Conservation (phyloP, 78 protist species). For the Monocercomonoides exilis region DNA sequence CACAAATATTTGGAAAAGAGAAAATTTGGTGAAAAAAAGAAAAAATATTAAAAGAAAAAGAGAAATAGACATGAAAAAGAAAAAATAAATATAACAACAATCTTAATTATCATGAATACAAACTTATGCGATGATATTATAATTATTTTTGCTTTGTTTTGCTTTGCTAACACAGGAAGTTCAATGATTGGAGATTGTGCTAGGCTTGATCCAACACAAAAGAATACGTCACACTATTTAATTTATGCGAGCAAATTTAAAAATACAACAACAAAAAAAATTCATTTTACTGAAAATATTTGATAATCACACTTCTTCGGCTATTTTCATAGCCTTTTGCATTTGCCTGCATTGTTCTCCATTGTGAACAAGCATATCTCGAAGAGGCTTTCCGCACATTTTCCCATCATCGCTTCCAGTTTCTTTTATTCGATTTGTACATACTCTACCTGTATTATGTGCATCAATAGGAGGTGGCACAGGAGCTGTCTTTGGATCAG, state of each 20-base stretch:
- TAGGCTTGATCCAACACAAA: not conserved
- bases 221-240: not conserved
- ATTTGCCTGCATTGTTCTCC: not conserved
- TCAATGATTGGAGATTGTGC: not conserved
- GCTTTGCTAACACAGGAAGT: not conserved
- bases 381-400: not conserved
- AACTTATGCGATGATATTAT: not conserved
- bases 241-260: too few relatives aligned
- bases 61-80: too few relatives aligned
- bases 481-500: not conserved
- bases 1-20: too few relatives aligned
- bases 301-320: not conserved
- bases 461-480: not conserved
- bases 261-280: too few relatives aligned
- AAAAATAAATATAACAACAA: too few relatives aligned
- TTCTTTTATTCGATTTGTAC: too few relatives aligned
- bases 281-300: not conserved
- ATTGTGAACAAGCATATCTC: not conserved
- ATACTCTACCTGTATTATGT: not conserved
- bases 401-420: not conserved
- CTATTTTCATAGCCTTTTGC: not conserved
- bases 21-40: not conserved
- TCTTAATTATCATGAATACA: too few relatives aligned
- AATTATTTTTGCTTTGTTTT: not conserved
- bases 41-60: too few relatives aligned